A percentile compares a stretch with the other conserved stretches of the same genome.
Conservation (phyloP, 208 protist genomes). For the Trichomonas gallinae region DNA sequence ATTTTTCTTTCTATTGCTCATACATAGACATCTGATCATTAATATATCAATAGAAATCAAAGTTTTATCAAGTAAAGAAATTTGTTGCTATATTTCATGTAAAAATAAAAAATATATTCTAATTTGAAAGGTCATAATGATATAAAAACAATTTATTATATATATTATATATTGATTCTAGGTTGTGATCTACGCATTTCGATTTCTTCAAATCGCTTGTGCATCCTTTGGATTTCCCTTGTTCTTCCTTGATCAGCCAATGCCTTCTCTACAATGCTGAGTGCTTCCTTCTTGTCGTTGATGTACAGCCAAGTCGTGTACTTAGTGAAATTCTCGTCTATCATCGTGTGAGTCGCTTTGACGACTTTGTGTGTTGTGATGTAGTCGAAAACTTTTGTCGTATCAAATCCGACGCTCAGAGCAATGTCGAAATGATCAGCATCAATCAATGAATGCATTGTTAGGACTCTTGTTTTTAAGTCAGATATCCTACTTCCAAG, state of each 20-base stretch:
- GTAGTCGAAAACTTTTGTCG: not conserved
- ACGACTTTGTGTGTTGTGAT: not conserved
- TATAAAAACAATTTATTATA: not conserved
- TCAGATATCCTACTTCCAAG: not conserved
- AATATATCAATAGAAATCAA: no score
- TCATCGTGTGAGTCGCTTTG: not conserved
- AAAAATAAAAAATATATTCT: no score
- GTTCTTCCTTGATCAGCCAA: not conserved
- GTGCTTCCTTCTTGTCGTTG: not conserved
- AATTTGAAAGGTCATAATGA: no score
- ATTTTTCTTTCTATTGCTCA: no score
- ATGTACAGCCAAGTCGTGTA: not conserved
- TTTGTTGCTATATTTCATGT: no score
- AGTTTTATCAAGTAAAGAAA: no score
- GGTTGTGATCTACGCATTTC: not conserved
- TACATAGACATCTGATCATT: no score
- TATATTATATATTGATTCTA: not conserved
- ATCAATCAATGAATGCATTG: not conserved
- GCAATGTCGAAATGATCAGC: not conserved
- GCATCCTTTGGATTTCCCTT: not conserved
- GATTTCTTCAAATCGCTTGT: not conserved
- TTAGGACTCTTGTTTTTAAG: not conserved
- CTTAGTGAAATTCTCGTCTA: not conserved
- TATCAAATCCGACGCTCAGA: not conserved
- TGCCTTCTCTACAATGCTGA: not conserved